Percentiles rank a stretch among this genome's conserved stretches.
Evolutionary conservation across 1,284 basidiomycete genomes (phyloP).

Genomic region (Papiliotrema nemorosa): DNA sequence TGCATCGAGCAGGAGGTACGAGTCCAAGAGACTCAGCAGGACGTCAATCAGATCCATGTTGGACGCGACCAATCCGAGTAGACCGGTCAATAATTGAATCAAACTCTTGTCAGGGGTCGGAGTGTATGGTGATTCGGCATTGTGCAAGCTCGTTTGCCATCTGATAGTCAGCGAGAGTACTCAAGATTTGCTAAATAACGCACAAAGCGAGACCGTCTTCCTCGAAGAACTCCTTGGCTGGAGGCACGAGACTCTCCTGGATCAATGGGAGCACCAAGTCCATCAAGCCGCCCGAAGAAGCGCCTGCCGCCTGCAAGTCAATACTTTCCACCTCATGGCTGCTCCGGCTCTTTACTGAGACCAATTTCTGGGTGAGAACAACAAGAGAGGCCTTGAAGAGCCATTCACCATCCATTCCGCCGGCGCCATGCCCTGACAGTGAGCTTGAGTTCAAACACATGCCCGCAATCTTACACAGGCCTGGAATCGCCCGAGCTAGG

Average conservation of each 20-base stretch:
- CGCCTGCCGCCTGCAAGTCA: constrained; percentile 29
- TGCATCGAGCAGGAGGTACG: constrained; percentile 73
- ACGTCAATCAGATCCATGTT: constrained; percentile 75
- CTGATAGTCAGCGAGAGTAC: constrained; percentile 12
- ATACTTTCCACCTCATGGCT: not conserved
- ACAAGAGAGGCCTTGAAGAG: constrained; percentile 73
- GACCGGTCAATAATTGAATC: constrained; percentile 65
- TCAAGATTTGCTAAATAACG: constrained; percentile 4
- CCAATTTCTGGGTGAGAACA: constrained; percentile 66
- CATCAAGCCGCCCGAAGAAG: constrained; percentile 43
- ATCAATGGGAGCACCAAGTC: constrained; percentile 67
- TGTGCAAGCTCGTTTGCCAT: constrained; percentile 70
- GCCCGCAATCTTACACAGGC: constrained; percentile 60
- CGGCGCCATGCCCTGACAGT: constrained; percentile 38
- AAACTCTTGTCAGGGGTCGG: constrained; percentile 51
- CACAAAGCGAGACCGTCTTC: constrained; percentile 66
- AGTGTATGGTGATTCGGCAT: constrained; percentile 59
- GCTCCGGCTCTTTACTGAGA: constrained; percentile 60
- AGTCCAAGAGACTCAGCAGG: constrained; percentile 67
- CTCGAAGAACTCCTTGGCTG: constrained; percentile 67
- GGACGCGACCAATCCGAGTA: constrained; percentile 59
- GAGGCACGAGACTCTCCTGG: constrained; percentile 65
- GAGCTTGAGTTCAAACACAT: not conserved
- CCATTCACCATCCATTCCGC: constrained; percentile 62
- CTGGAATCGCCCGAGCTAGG: constrained; percentile 68